Conservation (phyloP, 495 filamentous ascomycete genomes). For the Xylaria acuta region DNA sequence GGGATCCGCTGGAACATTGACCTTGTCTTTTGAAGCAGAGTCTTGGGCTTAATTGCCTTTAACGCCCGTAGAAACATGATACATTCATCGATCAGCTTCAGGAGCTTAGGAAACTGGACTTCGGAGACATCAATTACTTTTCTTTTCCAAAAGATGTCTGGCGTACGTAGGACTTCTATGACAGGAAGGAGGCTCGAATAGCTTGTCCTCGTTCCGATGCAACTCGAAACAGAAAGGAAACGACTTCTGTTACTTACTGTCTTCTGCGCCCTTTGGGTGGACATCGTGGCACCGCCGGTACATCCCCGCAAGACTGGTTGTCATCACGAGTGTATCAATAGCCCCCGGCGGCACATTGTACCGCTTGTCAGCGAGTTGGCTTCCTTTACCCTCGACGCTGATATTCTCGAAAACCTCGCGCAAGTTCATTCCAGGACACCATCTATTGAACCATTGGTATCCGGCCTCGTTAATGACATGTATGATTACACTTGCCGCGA, state of each 20-base stretch:
- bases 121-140: not conserved
- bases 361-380: not conserved
- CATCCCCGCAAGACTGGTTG: conserved; percentile 18
- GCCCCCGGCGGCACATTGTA: conserved; percentile 30
- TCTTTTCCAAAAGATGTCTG: not conserved
- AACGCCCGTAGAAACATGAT: conserved; percentile 27
- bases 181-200: not conserved
- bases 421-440: conserved; percentile 27
- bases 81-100: conserved; percentile 25
- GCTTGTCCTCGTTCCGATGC: not conserved
- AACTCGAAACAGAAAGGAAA: not conserved
- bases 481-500: conserved; percentile 10
- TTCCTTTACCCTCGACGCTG: not conserved
- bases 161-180: not conserved
- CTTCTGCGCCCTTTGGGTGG: not conserved
- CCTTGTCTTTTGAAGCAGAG: conserved; percentile 15
- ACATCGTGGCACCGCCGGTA: conserved; percentile 18
- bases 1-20: conserved; percentile 19
- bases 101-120: conserved; percentile 16
- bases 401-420: conserved; percentile 8
- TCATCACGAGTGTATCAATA: conserved; percentile 10
- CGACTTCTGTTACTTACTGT: conserved; percentile 5
- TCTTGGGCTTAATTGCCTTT: conserved; percentile 19
- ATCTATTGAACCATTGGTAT: conserved; percentile 29
- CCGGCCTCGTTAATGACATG: conserved; percentile 26